Base-by-base conservation (phyloP, 768 basidiomycete genomes). In the Auricularia cornea region DNA sequence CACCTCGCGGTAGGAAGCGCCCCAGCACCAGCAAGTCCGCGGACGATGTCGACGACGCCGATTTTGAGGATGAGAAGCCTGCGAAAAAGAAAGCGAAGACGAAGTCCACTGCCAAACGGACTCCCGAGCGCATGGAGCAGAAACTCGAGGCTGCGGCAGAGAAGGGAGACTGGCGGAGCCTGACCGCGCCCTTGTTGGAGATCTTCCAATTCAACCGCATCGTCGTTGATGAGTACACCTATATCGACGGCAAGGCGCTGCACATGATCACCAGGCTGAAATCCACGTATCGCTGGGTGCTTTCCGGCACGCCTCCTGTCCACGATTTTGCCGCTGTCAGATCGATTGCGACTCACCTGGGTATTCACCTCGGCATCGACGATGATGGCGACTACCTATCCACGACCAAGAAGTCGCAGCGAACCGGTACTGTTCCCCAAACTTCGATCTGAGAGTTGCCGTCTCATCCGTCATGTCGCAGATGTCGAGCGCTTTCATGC, bases 231-330 rank as follows among this genome's bases (percentile, higher is more conserved):
- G 94, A 98, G 71, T 98, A 95, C 73, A 95, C 94, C 1, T 97
- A 98, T 70, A 80, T 95, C 28, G 85, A 88, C 29, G 92, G 90
- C 61, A 87, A 89, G 68, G 80, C 87, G 6, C 88, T 90, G 65
- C 80, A 90, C 2, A 80, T 94, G 68, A 82, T 96, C 41, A 92
- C 90, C 3, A 83, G 82, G 57, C 75, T 95, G 26, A 84, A 85
- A 12, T 87, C 91, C 0, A 86, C 88, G 59, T 82, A 91, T 54
- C 89, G 87, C 62, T 98, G 95, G 95, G 92, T 98, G 6, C 80
- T 98, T n/a, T 98, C 95, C 2, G 95, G 95, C 14, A 98, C 95
- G 28, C 95, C 95, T 8, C 94, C 94, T 0, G 88, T 93, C 61
- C 88, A 90, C 63, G 91, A 95, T 72, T 97, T 98, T 71, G 87